A percentile compares a stretch with the other conserved stretches of the same genome.
phyloP scores from a whole-genome alignment of 306 rosid species.

The Vigna radiata region DNA sequence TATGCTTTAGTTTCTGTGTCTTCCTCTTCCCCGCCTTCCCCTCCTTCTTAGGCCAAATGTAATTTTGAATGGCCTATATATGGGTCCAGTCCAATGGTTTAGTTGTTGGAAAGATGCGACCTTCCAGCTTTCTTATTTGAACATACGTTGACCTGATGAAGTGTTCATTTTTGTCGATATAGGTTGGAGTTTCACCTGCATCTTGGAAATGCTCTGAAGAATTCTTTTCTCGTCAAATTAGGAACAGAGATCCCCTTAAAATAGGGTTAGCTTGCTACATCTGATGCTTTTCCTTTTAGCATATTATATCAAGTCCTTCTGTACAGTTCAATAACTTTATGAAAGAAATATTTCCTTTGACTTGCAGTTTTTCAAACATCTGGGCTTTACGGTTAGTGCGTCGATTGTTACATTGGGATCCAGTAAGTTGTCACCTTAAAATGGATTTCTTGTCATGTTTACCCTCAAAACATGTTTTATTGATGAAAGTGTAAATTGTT shows the following conservation, averaged over 20 bases:
- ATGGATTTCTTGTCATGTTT: conserved; percentile 12
- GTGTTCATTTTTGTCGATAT: conserved; percentile 35
- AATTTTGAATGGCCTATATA: conserved; percentile 7
- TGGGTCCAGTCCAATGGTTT: conserved; percentile 11
- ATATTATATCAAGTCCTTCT: conserved; percentile 18
- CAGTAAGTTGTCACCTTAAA: conserved; percentile 66
- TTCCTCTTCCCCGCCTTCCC: too few relatives aligned
- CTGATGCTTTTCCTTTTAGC: conserved; percentile 30
- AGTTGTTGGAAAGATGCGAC: conserved; percentile 8
- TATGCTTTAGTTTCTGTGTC: too few relatives aligned
- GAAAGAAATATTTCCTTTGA: conserved; percentile 32
- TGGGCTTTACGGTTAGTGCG: conserved; percentile 90
- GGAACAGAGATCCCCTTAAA: conserved; percentile 90
- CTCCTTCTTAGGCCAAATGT: not conserved
- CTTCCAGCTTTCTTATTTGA: conserved; percentile 8
- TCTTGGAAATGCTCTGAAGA: conserved; percentile 99
- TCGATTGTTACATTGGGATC: conserved; percentile 78
- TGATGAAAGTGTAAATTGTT: conserved; percentile 23
- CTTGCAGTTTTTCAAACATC: conserved; percentile 78
- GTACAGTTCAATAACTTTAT: conserved; percentile 16
- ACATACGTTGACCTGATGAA: conserved; percentile 32
- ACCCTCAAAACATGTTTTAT: conserved; percentile 13
- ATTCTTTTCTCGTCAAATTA: conserved; percentile 78
- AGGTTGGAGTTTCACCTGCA: conserved; percentile 86
- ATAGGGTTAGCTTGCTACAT: conserved; percentile 66